These are phyloP conservation scores for Suillus occidentalis DNA, from an alignment of 768 basidiomycete species.

Conservation along the genomic window DNA sequence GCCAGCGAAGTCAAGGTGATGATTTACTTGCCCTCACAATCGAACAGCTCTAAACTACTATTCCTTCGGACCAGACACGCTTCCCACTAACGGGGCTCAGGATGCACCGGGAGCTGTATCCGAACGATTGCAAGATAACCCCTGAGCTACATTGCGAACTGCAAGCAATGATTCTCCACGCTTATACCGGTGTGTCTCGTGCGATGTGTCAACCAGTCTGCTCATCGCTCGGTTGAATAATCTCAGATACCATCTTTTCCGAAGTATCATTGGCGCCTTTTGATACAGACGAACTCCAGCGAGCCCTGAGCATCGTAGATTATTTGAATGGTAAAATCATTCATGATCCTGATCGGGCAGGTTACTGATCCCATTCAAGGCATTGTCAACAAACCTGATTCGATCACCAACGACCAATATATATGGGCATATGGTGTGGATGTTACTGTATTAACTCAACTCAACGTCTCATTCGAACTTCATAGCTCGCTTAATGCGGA, in stretches of 20 bases:
- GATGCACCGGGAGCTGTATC: conserved; percentile 4
- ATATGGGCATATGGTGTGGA: neutral
- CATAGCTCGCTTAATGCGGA: conserved; percentile 11
- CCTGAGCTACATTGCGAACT: conserved; percentile 2
- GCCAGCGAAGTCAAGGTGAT: neutral
- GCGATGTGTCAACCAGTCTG: neutral
- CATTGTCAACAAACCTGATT: neutral
- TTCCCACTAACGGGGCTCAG: neutral
- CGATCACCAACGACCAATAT: neutral
- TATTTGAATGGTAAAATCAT: neutral
- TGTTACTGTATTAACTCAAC: neutral
- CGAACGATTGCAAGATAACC: conserved; percentile 4
- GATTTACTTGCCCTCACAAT: neutral
- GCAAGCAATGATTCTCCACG: conserved; percentile 2
- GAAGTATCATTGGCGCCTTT: conserved; percentile 10
- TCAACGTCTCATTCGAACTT: neutral
- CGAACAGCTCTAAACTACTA: neutral
- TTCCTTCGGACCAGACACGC: neutral
- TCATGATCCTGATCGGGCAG: neutral
- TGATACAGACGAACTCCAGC: conserved; percentile 7
- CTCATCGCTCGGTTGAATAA: neutral
- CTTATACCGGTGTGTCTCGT: neutral
- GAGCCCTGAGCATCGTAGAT: conserved; percentile 4
- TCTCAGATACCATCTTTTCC: conserved; percentile 4
- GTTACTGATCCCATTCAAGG: neutral